A percentile compares a stretch with the other conserved stretches of the same genome.
Evolutionary conservation across 345 rosid genomes (phyloP).

Genomic region (Mangifera indica): DNA sequence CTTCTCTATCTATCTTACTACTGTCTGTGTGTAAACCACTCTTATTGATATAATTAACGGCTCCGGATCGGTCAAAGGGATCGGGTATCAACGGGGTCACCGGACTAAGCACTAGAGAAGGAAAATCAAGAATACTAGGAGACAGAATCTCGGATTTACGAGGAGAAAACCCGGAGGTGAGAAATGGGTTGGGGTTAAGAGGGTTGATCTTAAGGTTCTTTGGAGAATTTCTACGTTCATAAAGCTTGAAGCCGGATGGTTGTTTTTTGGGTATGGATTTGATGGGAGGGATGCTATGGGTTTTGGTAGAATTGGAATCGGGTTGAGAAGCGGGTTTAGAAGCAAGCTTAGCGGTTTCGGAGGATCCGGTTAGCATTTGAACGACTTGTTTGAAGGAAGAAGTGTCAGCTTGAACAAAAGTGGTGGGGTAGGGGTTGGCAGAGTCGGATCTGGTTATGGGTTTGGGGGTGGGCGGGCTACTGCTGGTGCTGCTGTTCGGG

Average conservation of each 20-base stretch:
- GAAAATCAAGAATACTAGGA: constrained; percentile 89
- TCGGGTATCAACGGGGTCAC: constrained; percentile 89
- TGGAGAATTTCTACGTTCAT: constrained; percentile 87
- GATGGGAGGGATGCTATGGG: constrained; percentile 87
- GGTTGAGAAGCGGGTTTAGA: constrained; percentile 36
- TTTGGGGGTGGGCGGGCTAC: constrained; percentile 39
- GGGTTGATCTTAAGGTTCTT: constrained; percentile 90
- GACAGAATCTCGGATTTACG: constrained; percentile 84
- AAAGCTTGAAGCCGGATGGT: constrained; percentile 81
- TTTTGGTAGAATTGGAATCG: constrained; percentile 47
- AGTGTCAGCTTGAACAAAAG: constrained; percentile 94
- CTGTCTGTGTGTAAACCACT: neutral
- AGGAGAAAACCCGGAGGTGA: constrained; percentile 56
- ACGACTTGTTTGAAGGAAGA: constrained; percentile 96
- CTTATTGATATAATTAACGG: constrained; percentile 28
- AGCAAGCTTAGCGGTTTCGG: constrained; percentile 43
- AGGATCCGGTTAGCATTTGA: constrained; percentile 95
- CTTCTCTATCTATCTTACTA: constrained; percentile 28
- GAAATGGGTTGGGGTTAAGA: constrained; percentile 46
- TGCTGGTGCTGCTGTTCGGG: constrained; percentile 35
- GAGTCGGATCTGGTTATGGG: constrained; percentile 81
- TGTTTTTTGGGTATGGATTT: constrained; percentile 73
- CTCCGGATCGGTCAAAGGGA: constrained; percentile 81
- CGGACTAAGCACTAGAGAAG: constrained; percentile 78
- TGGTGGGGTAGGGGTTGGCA: constrained; percentile 83